Conservation (phyloP, 345 rosid species). For the Ailanthus altissimus region DNA sequence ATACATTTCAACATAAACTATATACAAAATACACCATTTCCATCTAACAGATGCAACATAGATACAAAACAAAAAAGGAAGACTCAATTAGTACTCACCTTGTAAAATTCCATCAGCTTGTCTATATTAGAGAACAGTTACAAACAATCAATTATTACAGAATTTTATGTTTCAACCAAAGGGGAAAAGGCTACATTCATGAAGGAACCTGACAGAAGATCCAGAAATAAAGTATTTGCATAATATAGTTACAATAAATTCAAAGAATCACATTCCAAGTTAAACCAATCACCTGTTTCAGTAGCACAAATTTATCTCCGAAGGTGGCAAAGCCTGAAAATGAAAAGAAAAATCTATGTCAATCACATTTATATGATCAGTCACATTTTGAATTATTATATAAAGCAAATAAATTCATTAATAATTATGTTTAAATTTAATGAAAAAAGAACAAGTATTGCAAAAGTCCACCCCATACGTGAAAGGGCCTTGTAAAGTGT, state of each 20-base stretch:
- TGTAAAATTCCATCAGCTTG: slow-evolving; percentile 71
- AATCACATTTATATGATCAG: not conserved
- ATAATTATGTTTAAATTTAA: not conserved
- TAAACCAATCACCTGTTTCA: slow-evolving; percentile 63
- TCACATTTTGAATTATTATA: not conserved
- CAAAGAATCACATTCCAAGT: not conserved
- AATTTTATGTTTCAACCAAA: not conserved
- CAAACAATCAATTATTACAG: slow-evolving; percentile 23
- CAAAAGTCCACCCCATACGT: slow-evolving; percentile 75
- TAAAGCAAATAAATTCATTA: not conserved
- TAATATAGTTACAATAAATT: not conserved
- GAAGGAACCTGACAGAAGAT: not conserved
- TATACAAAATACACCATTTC: no score
- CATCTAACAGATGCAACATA: not conserved
- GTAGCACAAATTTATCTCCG: slow-evolving; percentile 67
- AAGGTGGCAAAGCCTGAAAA: slow-evolving; percentile 74
- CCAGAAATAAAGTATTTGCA: not conserved
- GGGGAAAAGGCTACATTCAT: not conserved
- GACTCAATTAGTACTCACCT: slow-evolving; percentile 40
- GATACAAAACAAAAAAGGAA: slow-evolving; percentile 4
- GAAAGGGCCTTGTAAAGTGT: slow-evolving; percentile 83
- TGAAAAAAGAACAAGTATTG: not conserved
- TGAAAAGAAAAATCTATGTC: slow-evolving; percentile 2
- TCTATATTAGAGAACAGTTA: slow-evolving; percentile 37
- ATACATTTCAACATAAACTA: no score